These are phyloP conservation scores for Sutorius australiensis DNA, from an alignment of 768 basidiomycete genomes.

Conservation along the genomic window DNA sequence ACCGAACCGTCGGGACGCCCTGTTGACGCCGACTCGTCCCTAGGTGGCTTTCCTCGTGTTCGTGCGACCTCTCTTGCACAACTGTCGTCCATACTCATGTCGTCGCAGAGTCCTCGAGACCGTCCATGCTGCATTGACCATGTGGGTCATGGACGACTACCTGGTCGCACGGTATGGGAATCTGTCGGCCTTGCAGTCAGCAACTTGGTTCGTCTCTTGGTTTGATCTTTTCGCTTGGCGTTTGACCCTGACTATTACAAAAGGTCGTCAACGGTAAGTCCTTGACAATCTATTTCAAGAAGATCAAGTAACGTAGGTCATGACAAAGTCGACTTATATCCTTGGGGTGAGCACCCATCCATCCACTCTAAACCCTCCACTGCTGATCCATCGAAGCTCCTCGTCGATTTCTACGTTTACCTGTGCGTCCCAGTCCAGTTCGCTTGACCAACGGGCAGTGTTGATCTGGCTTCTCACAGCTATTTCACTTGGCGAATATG, in stretches of 20 bases:
- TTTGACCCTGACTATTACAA: neutral
- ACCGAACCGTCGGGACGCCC: neutral
- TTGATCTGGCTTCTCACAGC: constrained; percentile 1
- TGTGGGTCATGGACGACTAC: constrained; percentile 25
- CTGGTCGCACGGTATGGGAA: constrained; percentile 20
- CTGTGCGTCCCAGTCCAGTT: constrained; percentile 8
- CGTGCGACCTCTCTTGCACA: neutral
- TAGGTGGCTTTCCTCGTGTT: constrained; percentile 26
- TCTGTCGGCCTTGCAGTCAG: constrained; percentile 2
- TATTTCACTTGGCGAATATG: constrained; percentile 32
- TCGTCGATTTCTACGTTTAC: constrained; percentile 29
- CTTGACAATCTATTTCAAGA: neutral
- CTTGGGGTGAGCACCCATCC: constrained; percentile 19
- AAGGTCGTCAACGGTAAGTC: constrained; percentile 20
- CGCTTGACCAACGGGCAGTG: neutral
- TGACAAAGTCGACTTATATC: constrained; percentile 17
- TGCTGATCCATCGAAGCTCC: constrained; percentile 15
- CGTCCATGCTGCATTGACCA: constrained; percentile 18
- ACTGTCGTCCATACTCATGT: neutral
- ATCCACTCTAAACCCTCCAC: neutral
- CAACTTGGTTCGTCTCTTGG: constrained; percentile 20
- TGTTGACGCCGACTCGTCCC: neutral
- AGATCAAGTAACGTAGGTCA: neutral
- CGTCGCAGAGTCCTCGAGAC: constrained; percentile 19
- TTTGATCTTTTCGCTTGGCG: neutral